Evolutionary conservation across 164 flowering plant species (phyloP).

Genomic region (Annona cherimola): DNA sequence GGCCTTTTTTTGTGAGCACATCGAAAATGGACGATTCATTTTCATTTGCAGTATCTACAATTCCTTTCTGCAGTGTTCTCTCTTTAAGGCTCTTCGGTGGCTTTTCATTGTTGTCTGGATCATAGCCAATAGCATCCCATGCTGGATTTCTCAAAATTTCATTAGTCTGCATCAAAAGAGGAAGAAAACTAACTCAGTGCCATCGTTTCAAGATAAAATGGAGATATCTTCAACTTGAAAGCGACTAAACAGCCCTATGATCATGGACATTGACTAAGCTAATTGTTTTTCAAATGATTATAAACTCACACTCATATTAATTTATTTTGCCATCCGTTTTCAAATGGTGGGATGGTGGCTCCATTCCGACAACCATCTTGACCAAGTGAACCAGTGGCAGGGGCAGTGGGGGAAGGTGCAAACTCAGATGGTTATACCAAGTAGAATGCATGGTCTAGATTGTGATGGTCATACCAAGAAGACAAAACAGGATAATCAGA

Average conservation of each 20-base stretch:
- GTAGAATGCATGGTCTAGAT: too few species aligned
- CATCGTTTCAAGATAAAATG: not conserved
- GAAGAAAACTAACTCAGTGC: not conserved
- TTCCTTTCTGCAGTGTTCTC: constrained; percentile 50
- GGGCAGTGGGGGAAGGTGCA: too few species aligned
- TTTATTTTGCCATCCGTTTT: too few species aligned
- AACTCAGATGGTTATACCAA: too few species aligned
- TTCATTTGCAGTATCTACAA: constrained; percentile 38
- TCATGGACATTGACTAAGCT: too few species aligned
- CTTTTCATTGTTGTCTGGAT: constrained; percentile 17
- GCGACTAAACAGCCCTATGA: not conserved
- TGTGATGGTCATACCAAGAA: too few species aligned
- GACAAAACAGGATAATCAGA: too few species aligned
- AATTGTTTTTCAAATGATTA: too few species aligned
- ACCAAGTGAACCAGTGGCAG: too few species aligned
- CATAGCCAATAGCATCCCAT: constrained; percentile 53
- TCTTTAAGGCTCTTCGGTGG: constrained; percentile 9
- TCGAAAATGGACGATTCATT: constrained; percentile 29
- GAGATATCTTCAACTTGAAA: not conserved
- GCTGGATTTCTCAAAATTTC: constrained; percentile 43
- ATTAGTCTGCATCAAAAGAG: constrained; percentile 29
- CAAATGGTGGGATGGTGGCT: too few species aligned
- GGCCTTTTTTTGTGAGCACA: constrained; percentile 42
- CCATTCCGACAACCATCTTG: too few species aligned
- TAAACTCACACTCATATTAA: too few species aligned